Base-by-base conservation (phyloP, 495 filamentous ascomycete species). In the Xylaria castorea region DNA sequence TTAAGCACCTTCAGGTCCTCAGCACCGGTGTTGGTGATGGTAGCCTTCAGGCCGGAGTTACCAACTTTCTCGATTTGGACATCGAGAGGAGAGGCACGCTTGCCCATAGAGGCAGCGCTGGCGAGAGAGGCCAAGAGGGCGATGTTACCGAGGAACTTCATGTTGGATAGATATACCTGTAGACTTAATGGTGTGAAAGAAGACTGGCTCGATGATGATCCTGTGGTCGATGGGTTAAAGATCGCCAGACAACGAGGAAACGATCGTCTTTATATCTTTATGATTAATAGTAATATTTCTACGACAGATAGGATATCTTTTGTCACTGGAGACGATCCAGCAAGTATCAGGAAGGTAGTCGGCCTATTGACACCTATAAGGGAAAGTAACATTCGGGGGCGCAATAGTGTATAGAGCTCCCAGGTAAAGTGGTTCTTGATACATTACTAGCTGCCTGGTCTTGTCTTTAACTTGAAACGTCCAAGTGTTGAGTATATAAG, bases 21-120 rank as follows among this genome's bases (percentile, higher is more conserved):
- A 36, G 79, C 77, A 40, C 89, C 90, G 51, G 80, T 86, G 81
- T 92, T 92, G 65, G 85, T 90, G 65, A 92, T 84, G 32, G 84
- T 83, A 5, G 89, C 88, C 78, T 89, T 89, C 75, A 92, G 85
- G 44, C 82, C 85, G 57, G 87, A 87, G 76, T 89, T 88, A 70
- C 83, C 82, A 38, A 84, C 81, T 70, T 87, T 84, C 65, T 83
- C 82, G 68, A 91, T 82, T 60, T 84, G 84, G 65, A 91, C 85
- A 67, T 82, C 77, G 51, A 91, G 79, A 44, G 81, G 85, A 20
- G 84, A 75, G 70, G 75, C 81, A 60, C 82, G 76, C 76, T 84
- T 82, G 72, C 81, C 75, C 48, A 81, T 50, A 67, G 85, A 85
- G 60, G 83, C 77, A 71, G 83, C 83, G 55, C 81, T 78, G 44